Conservation (phyloP, 2,329 filamentous ascomycete species). For the Hortaea werneckii region DNA sequence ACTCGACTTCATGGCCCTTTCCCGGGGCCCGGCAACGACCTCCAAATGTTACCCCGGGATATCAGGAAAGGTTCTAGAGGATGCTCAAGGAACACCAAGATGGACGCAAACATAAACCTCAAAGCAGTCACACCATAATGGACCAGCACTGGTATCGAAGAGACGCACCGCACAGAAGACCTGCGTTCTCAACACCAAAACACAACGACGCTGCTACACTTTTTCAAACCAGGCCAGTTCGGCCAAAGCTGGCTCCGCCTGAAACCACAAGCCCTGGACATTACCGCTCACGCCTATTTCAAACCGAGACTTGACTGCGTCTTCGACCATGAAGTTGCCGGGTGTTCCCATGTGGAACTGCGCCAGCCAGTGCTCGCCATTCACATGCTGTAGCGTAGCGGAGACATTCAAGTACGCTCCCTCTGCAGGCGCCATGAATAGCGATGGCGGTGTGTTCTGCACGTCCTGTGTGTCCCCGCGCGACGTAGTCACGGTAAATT, state of each 20-base stretch:
- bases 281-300: neutral
- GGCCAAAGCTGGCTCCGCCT: neutral
- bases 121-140: too few relatives aligned
- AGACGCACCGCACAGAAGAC: too few relatives aligned
- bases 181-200: too few relatives aligned
- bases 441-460: neutral
- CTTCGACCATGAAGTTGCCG: neutral
- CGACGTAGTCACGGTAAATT: neutral
- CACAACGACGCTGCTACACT: neutral
- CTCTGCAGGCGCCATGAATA: neutral
- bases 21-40: too few relatives aligned
- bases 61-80: too few relatives aligned
- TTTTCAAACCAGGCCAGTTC: slow-evolving; percentile 1
- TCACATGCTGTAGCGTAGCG: neutral
- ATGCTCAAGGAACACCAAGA: too few relatives aligned
- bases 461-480: too few relatives aligned
- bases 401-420: neutral
- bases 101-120: too few relatives aligned
- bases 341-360: neutral
- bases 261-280: neutral
- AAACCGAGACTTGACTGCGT: neutral
- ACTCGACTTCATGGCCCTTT: too few relatives aligned
- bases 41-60: too few relatives aligned
- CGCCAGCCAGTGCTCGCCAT: neutral
- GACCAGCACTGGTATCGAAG: too few relatives aligned